Conservation (phyloP, 805 yeast genomes). For the Pichia californica region DNA sequence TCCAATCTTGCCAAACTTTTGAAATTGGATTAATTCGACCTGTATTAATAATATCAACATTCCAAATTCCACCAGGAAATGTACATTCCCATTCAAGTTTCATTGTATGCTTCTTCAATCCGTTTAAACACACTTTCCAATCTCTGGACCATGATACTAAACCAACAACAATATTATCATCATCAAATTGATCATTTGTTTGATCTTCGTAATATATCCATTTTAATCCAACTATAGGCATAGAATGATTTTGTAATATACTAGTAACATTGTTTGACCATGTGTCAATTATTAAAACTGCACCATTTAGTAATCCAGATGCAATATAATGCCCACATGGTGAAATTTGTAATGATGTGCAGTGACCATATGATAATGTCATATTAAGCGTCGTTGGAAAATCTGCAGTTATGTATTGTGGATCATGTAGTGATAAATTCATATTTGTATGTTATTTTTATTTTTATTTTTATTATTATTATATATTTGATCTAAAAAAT, state of each 20-base stretch:
- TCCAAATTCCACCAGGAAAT: constrained; percentile 13
- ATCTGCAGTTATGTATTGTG: constrained; percentile 86
- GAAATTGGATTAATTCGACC: neutral
- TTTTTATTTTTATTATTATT: no score
- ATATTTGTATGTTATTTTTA: constrained; percentile 27
- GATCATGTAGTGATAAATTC: constrained; percentile 83
- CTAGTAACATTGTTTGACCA: constrained; percentile 59
- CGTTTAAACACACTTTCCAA: constrained; percentile 82
- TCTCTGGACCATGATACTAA: constrained; percentile 70
- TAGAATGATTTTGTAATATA: constrained; percentile 56
- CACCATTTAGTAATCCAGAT: constrained; percentile 69
- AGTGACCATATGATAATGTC: constrained; percentile 58
- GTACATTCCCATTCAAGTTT: constrained; percentile 3
- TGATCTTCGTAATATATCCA: constrained; percentile 49
- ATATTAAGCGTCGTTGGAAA: constrained; percentile 80
- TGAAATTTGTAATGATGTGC: constrained; percentile 64
- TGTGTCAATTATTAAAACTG: constrained; percentile 65
- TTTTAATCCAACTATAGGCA: constrained; percentile 63
- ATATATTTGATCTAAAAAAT: no score
- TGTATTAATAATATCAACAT: constrained; percentile 1
- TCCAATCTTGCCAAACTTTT: constrained; percentile 2
- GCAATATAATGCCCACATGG: constrained; percentile 81
- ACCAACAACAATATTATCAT: constrained; percentile 31
- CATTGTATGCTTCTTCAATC: constrained; percentile 42
- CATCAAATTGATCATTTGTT: constrained; percentile 32